Conservation (phyloP, 106 monocot genomes). For the Phalaenopsis aphrodite region DNA sequence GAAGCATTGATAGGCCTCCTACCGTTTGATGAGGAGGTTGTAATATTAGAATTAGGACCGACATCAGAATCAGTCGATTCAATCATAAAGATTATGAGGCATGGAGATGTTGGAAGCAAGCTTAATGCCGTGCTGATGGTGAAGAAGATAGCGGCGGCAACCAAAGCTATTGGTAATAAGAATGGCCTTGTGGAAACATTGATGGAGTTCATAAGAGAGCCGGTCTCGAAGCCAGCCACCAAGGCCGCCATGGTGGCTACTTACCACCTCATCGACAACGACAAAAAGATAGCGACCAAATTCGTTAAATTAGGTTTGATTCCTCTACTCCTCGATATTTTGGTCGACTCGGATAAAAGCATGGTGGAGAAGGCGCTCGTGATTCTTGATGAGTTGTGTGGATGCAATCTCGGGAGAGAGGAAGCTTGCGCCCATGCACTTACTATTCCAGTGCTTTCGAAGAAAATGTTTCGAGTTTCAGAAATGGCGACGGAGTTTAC, state of each 20-base stretch:
- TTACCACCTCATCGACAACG: slow-evolving; percentile 30
- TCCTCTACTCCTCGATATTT: slow-evolving; percentile 33
- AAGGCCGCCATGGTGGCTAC: slow-evolving; percentile 45
- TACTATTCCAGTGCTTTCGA: slow-evolving; percentile 39
- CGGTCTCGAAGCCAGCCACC: slow-evolving; percentile 46
- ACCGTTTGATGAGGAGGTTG: slow-evolving; percentile 38
- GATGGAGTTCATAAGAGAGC: slow-evolving; percentile 35
- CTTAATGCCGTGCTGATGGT: slow-evolving; percentile 30
- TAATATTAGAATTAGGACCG: slow-evolving; percentile 6
- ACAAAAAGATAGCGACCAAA: slow-evolving; percentile 1
- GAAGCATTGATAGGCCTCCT: slow-evolving; percentile 18
- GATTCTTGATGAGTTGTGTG: slow-evolving; percentile 23
- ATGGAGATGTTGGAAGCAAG: slow-evolving; percentile 26
- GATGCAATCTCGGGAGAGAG: slow-evolving; percentile 13
- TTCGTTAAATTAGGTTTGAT: slow-evolving; percentile 37
- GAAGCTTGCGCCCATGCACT: slow-evolving; percentile 17
- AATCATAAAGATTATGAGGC: slow-evolving; percentile 24
- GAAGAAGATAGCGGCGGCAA: slow-evolving; percentile 16
- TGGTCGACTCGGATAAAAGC: slow-evolving; percentile 57
- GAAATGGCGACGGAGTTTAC: slow-evolving; percentile 32
- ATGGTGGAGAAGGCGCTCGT: slow-evolving; percentile 43
- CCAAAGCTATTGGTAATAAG: slow-evolving; percentile 8
- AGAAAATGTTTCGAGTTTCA: slow-evolving; percentile 43
- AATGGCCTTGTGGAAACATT: slow-evolving; percentile 26
- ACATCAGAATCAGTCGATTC: slow-evolving; percentile 26